A percentile compares a stretch with the other conserved stretches of the same genome.
These are phyloP conservation scores for Rossbeevera mucosa DNA, from an alignment of 768 basidiomycete genomes.

Conservation along the genomic window DNA sequence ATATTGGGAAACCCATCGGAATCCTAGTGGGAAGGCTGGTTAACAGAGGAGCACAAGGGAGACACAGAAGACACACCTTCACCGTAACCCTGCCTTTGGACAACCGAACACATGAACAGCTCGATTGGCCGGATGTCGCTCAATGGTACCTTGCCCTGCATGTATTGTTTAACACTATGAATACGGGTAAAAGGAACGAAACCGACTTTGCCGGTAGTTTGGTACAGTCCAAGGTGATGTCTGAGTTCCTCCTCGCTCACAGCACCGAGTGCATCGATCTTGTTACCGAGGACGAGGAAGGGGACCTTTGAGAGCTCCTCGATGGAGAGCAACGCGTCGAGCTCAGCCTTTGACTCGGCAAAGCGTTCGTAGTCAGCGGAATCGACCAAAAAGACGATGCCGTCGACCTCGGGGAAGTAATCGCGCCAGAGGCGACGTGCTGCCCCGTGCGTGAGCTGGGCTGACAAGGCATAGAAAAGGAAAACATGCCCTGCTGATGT, in stretches of 20 bases:
- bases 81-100: conserved; percentile 97
- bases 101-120: conserved; percentile 99
- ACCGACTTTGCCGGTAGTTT: conserved; percentile 97
- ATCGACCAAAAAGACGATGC: conserved; percentile 97
- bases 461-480: not conserved
- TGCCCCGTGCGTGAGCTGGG: conserved; percentile 17
- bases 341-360: conserved; percentile 92
- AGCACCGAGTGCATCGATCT: conserved; percentile 98
- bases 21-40: conserved; percentile 43
- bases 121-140: conserved; percentile 97
- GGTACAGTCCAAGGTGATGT: conserved; percentile 91
- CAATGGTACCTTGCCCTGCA: conserved; percentile 92
- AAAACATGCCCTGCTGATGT: conserved; percentile 80
- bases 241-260: conserved; percentile 97
- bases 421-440: conserved; percentile 99
- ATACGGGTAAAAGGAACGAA: not conserved
- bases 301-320: conserved; percentile 95
- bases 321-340: conserved; percentile 92
- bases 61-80: conserved; percentile 55
- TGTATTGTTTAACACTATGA: conserved; percentile 4
- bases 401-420: conserved; percentile 99
- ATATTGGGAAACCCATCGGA: conserved; percentile 98
- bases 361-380: conserved; percentile 96
- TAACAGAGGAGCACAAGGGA: conserved; percentile 1
- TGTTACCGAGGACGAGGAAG: conserved; percentile 98